Percentiles rank a stretch among this genome's conserved stretches.
Conservation (phyloP, 192 early-diverging fungal species). For the Coemansia sp. region DNA sequence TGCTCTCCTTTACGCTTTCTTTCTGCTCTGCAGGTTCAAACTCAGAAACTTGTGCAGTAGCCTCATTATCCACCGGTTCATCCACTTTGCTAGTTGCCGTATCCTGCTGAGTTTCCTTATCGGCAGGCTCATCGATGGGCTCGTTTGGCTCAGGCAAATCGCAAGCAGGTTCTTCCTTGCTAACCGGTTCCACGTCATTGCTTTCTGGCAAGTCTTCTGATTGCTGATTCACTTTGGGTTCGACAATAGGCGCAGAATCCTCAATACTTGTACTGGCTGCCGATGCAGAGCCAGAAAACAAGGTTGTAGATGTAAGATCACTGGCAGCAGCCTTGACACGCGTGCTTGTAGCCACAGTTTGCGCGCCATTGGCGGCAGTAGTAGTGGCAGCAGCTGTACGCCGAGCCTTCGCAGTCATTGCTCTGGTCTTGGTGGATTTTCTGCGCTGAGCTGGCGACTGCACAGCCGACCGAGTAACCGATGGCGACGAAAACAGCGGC, state of each 20-base stretch:
- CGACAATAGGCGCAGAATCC: slow-evolving; percentile 14
- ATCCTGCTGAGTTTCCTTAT: too few species aligned
- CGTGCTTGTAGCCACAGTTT: slow-evolving; percentile 11
- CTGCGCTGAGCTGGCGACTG: slow-evolving; percentile 14
- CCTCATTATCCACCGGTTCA: too few species aligned
- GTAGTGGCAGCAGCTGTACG: slow-evolving; percentile 10
- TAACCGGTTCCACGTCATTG: not conserved
- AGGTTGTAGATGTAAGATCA: slow-evolving; percentile 10
- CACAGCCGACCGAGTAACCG: slow-evolving; percentile 6
- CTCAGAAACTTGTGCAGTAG: too few species aligned
- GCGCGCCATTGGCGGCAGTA: slow-evolving; percentile 11
- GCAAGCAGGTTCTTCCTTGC: too few species aligned
- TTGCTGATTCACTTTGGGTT: not conserved
- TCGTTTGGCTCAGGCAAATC: too few species aligned
- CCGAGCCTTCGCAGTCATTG: slow-evolving; percentile 20
- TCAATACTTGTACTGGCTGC: not conserved
- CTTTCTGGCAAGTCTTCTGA: not conserved
- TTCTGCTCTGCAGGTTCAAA: too few species aligned
- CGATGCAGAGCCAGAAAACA: slow-evolving; percentile 11
- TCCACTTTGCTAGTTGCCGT: too few species aligned
- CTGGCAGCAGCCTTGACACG: slow-evolving; percentile 3
- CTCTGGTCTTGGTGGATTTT: slow-evolving; percentile 18
- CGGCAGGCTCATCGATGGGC: too few species aligned
- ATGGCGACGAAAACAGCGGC: slow-evolving; percentile 26
- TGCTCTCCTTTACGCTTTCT: too few species aligned